Evolutionary conservation across 2,329 filamentous ascomycete species (phyloP).

Genomic region (Alternaria arbusti): DNA sequence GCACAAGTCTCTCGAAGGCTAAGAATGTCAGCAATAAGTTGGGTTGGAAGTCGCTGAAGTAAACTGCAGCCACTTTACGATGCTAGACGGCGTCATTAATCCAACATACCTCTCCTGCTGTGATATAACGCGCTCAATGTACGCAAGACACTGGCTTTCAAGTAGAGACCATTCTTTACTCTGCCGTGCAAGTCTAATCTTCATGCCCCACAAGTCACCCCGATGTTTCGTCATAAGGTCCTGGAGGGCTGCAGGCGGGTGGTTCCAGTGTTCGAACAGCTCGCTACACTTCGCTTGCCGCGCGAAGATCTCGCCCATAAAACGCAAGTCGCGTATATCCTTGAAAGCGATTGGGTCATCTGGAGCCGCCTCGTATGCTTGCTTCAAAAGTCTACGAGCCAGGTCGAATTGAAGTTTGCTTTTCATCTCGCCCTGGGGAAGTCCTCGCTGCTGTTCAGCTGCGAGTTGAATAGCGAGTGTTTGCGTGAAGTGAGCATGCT

Average conservation of each 20-base stretch:
- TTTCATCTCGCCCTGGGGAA: constrained; percentile 24
- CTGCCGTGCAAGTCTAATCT: constrained; percentile 14
- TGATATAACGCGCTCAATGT: constrained; percentile 19
- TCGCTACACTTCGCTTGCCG: constrained; percentile 32
- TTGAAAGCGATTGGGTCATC: constrained; percentile 35
- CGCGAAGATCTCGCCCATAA: constrained; percentile 41
- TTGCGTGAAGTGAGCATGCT: constrained; percentile 32
- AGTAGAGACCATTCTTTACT: constrained; percentile 23
- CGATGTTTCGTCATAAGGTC: constrained; percentile 28
- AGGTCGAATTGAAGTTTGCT: constrained; percentile 26
- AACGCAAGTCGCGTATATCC: constrained; percentile 41
- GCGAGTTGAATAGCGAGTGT: constrained; percentile 40
- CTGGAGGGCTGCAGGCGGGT: constrained; percentile 21
- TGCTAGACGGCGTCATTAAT: background rate
- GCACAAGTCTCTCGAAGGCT: constrained; percentile 23
- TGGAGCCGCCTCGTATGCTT: constrained; percentile 34
- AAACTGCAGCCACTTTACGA: background rate
- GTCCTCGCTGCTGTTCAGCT: constrained; percentile 26
- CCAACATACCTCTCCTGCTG: constrained; percentile 6
- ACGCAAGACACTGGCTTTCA: constrained; percentile 20
- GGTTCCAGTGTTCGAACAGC: constrained; percentile 33
- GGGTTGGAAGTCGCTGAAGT: background rate
- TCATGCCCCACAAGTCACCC: constrained; percentile 30
- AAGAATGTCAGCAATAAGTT: background rate
- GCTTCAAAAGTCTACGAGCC: constrained; percentile 32